Evolutionary conservation across 1,284 basidiomycete genomes (phyloP).

Genomic region (Polyporus tsugae): DNA sequence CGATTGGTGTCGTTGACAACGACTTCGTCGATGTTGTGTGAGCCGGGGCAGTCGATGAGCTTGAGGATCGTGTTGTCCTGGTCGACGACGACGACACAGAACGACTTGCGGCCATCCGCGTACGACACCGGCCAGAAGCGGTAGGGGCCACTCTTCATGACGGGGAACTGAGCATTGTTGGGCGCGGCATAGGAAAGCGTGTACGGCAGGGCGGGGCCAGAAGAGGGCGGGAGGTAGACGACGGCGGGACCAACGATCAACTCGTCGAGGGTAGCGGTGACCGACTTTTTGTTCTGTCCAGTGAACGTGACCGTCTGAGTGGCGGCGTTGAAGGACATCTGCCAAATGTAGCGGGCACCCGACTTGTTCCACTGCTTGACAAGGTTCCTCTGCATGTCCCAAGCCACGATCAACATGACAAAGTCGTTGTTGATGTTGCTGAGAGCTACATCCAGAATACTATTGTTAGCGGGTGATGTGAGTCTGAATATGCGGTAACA

Average conservation of each 20-base stretch:
- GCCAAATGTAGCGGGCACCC: neutral
- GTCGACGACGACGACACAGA: conserved; percentile 4
- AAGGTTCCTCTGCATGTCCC: conserved; percentile 4
- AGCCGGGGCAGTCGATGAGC: conserved; percentile 6
- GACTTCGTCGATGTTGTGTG: neutral
- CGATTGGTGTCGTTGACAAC: neutral
- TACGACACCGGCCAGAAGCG: conserved; percentile 2
- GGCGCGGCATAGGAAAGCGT: neutral
- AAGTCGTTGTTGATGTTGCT: neutral
- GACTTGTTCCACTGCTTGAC: neutral
- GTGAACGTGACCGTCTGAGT: conserved; percentile 1
- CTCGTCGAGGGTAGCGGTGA: conserved; percentile 1
- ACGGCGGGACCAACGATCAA: neutral
- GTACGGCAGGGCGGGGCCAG: neutral
- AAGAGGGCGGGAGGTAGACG: neutral
- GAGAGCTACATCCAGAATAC: neutral
- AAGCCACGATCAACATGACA: neutral
- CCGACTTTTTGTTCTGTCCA: neutral
- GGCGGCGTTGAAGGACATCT: neutral
- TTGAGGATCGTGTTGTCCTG: conserved; percentile 1
- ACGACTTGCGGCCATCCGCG: neutral
- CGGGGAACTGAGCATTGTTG: neutral
- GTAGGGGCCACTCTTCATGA: conserved; percentile 4
- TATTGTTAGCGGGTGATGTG: neutral
- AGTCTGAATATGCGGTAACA: neutral